A percentile compares a stretch with the other conserved stretches of the same genome.
Conservation (phyloP, 768 basidiomycete genomes). For the Leucocoprinus sp. region DNA sequence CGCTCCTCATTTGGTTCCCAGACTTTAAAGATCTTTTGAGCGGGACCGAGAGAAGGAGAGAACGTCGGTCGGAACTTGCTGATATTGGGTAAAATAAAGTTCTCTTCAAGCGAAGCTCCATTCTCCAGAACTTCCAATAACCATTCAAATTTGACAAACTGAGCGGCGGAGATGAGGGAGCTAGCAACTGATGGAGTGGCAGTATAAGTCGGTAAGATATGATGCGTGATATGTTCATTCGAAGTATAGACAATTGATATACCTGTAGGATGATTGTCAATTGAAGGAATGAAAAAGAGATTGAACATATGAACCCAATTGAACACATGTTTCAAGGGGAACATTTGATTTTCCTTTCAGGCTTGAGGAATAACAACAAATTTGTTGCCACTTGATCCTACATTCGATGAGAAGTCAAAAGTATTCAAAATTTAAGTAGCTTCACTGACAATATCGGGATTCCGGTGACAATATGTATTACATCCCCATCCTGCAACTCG, state of each 20-base stretch:
- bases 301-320: conserved; percentile 35
- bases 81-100: conserved; percentile 41
- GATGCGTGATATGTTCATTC: conserved; percentile 48
- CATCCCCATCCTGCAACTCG: conserved; percentile 50
- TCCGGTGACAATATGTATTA: conserved; percentile 35
- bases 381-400: conserved; percentile 43
- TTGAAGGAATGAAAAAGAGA: neutral
- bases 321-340: conserved; percentile 35
- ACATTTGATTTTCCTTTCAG: conserved; percentile 27
- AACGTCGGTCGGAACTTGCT: conserved; percentile 55
- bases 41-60: conserved; percentile 36
- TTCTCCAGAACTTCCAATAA: conserved; percentile 46
- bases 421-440: conserved; percentile 15
- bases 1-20: conserved; percentile 69
- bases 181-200: conserved; percentile 42
- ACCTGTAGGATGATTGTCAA: conserved; percentile 27
- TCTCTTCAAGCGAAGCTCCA: conserved; percentile 38
- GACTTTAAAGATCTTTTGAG: conserved; percentile 41
- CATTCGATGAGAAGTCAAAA: neutral
- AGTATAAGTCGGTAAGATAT: conserved; percentile 44
- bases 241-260: conserved; percentile 44
- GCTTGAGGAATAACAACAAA: conserved; percentile 41
- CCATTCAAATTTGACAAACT: conserved; percentile 65
- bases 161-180: conserved; percentile 50
- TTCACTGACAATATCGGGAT: conserved; percentile 33